Base-by-base conservation (phyloP, 306 rosid genomes). In the Amphicarpaea edgeworthii region DNA sequence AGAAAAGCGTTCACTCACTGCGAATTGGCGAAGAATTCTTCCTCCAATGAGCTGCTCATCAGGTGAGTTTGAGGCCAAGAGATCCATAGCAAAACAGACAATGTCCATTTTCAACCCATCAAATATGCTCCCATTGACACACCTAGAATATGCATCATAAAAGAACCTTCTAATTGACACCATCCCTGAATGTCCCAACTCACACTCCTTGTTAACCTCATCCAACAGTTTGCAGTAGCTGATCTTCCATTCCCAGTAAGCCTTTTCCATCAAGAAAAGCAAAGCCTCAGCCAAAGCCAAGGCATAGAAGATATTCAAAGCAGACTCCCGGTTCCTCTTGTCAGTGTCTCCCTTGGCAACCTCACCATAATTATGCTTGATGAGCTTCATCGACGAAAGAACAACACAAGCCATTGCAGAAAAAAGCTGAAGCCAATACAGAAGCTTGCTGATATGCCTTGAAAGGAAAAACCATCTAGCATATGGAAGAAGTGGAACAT, bases 101-200 rank as follows among this genome's bases (percentile, higher is more conserved):
- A 96, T 88, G 73, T 96, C 99, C 99, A 96, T 92, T 77, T 96
- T 87, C 86, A 96, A 62, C 3, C 99, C 98, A 85, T 96, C 97
- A 82, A 96, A 96, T 68, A 96, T 79, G 83, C 97, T 92, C 68
- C 90, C 99, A 68, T 87, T 67, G 51, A 96, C 83, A 75, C 98
- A 96, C 77, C 89, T 95, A 12, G 97, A 90, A 83, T 96, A 96
- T 4, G 99, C 89, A 81, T 92, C 99, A 63, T 92, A 96, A 54
- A 96, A 96, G 85, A 96, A 96, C 63, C 98, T 86, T 72, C 79
- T 88, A 28, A 85, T 88, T 0, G 99, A 88, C 38, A 85, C 73
- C 85, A 85, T 61, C 24, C 97, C 98, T 4, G 85, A 72, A 61
- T 87, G 81, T 46, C 96, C 99, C 45, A 96, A 60, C 66, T 87